These are phyloP conservation scores for Avicennia marina DNA, from an alignment of 257 asterid genomes.

Conservation along the genomic window DNA sequence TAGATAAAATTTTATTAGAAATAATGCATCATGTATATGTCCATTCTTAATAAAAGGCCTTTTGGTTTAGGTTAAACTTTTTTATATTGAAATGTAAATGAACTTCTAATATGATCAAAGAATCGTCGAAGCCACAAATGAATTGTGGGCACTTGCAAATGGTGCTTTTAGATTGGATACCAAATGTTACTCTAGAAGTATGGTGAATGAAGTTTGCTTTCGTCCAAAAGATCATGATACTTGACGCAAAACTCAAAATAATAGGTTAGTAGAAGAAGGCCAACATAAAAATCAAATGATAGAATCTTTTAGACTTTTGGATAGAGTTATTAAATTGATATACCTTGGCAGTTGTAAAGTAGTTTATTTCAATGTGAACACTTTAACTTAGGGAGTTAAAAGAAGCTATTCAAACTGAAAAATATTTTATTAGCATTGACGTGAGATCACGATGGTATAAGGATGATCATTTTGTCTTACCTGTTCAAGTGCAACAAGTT, in stretches of 20 bases:
- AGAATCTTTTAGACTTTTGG: background rate
- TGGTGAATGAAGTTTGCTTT: slow-evolving; percentile 5
- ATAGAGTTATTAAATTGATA: background rate
- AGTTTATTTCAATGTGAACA: slow-evolving; percentile 1
- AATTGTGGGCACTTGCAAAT: slow-evolving; percentile 4
- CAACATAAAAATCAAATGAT: background rate
- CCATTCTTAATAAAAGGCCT: background rate
- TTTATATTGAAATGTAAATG: background rate
- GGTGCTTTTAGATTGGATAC: background rate
- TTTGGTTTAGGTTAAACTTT: too few species aligned
- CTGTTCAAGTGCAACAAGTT: background rate
- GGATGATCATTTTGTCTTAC: background rate
- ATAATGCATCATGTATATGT: background rate
- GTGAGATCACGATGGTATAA: slow-evolving; percentile 6
- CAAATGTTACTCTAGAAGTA: background rate
- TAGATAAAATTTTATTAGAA: background rate
- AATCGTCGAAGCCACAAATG: background rate
- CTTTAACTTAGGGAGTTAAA: background rate
- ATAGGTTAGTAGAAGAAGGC: slow-evolving; percentile 7
- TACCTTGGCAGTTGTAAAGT: background rate
- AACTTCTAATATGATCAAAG: background rate
- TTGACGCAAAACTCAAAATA: slow-evolving; percentile 3
- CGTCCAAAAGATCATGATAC: slow-evolving; percentile 1
- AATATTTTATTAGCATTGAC: background rate
- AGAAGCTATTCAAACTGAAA: background rate